A percentile compares a stretch with the other conserved stretches of the same genome.
These are phyloP conservation scores for Scortechinia acanthostroma DNA, from an alignment of 2,329 filamentous ascomycete species.

Conservation along the genomic window DNA sequence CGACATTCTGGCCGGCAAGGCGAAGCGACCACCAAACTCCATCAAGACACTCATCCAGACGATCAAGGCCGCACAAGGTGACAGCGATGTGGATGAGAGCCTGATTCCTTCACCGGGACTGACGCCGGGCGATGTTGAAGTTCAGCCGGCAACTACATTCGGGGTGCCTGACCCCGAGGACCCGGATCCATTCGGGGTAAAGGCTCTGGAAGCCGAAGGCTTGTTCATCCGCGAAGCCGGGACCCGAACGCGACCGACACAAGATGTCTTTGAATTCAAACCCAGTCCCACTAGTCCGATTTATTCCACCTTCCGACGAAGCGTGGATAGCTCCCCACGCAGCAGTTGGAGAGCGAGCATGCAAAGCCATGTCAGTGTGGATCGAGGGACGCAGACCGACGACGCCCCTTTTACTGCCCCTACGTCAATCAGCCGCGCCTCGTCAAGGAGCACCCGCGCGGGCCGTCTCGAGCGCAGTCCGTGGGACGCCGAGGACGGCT, in stretches of 20 bases:
- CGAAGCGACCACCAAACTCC: conserved; percentile 43
- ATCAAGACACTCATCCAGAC: conserved; percentile 27
- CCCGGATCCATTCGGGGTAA: background rate
- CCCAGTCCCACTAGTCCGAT: background rate
- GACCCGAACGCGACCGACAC: background rate
- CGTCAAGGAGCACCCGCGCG: background rate
- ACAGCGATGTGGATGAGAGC: background rate
- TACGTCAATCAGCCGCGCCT: background rate
- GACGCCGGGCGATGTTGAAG: background rate
- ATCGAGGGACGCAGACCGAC: background rate
- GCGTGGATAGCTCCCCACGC: background rate
- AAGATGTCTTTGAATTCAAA: conserved; percentile 1
- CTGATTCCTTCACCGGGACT: background rate
- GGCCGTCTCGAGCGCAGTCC: too few species aligned
- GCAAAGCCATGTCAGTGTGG: conserved; percentile 18
- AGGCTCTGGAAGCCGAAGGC: background rate
- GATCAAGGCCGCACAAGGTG: background rate
- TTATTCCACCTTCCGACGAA: background rate
- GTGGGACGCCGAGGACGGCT: background rate
- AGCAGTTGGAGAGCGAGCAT: background rate
- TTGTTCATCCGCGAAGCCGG: conserved; percentile 2
- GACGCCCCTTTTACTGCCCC: background rate
- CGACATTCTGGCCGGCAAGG: conserved; percentile 57
- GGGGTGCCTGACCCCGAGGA: background rate
- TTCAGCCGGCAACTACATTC: background rate